Evolutionary conservation across 169 alveolate genomes (phyloP), one percentile per base, ranked within the genome.

Genomic region (Cryptosporidium viatorum): DNA sequence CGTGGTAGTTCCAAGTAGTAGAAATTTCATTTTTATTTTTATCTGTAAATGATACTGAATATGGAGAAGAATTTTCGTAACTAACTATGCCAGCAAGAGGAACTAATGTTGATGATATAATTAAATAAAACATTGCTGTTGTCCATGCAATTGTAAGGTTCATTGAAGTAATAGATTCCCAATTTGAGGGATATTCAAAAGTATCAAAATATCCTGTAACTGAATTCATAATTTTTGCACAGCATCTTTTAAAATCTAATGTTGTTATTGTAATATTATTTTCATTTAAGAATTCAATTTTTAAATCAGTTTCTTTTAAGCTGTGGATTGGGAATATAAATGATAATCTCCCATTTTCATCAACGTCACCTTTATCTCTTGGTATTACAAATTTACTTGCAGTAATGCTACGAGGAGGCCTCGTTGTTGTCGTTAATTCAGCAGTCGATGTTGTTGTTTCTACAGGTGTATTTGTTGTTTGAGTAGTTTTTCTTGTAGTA

Each of bases 131-230:
- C 73, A 80, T 80, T 80, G 80, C 74, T 26, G 69, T 45, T 16
- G 75, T 80, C 87, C 87, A 80, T 45, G 87, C 87, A 23, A 80
- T 21, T 31, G 87, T 80, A 0, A 80, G 48, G 14, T 80, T 80
- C 73, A 80, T 41, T 43, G 87, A 80, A 14, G 73, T 80, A 26
- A 80, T 58, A 14, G 74, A 80, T 35, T 80, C 75, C 87, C 87
- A 80, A n/a, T 80, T 65, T 41, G 67, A 62, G 7, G 87, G 75
- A 48, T 80, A 80, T n/a, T 60, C n/a, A 80, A 80, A 62, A 6
- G 71, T 80, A 80, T 80, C 87, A 65, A 80, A 80, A 26, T 58
- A 41, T 7, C 87, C 87, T 10, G 65, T 80, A 14, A 62, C 45
- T 43, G 62, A 10, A 12, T 65, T 65, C 29, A 26, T 62, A 4